Conservation (phyloP, 768 basidiomycete genomes). For the Mycena galericulata region DNA sequence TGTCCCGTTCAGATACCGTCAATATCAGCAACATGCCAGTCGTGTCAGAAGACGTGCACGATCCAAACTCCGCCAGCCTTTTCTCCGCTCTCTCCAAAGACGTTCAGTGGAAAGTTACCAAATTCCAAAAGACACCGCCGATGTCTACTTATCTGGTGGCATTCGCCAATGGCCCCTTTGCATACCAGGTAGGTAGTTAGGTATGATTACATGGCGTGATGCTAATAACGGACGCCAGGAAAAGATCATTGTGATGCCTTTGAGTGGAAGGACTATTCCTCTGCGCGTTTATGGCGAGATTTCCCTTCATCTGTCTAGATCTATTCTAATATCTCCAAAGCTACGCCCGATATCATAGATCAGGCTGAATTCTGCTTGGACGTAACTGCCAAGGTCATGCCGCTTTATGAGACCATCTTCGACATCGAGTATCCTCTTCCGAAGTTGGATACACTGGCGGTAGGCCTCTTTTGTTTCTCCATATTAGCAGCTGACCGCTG, state of each 20-base stretch:
- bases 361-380: slow-evolving; percentile 91
- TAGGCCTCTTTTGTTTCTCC: slow-evolving; percentile 44
- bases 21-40: slow-evolving; percentile 92
- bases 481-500: slow-evolving; percentile 40
- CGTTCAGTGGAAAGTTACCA: slow-evolving; percentile 80
- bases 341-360: slow-evolving; percentile 83
- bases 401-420: slow-evolving; percentile 64
- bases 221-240: too few species aligned
- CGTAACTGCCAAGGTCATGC: slow-evolving; percentile 83
- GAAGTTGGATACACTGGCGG: slow-evolving; percentile 93
- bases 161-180: slow-evolving; percentile 86
- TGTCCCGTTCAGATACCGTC: slow-evolving; percentile 79
- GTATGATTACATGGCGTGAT: too few species aligned
- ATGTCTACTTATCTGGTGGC: slow-evolving; percentile 94
- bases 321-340: slow-evolving; percentile 49
- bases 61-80: slow-evolving; percentile 40
- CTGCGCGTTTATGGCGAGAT: slow-evolving; percentile 74
- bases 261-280: slow-evolving; percentile 84
- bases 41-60: slow-evolving; percentile 63
- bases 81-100: slow-evolving; percentile 37
- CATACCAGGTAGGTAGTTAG: too few species aligned
- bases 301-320: slow-evolving; percentile 16
- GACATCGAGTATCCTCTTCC: slow-evolving; percentile 50
- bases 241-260: slow-evolving; percentile 78
- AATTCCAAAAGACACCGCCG: slow-evolving; percentile 83